Percentiles rank a stretch among this genome's conserved stretches.
These are phyloP conservation scores for Aquanectria penicillioides DNA, from an alignment of 2,329 filamentous ascomycete genomes.

Conservation along the genomic window DNA sequence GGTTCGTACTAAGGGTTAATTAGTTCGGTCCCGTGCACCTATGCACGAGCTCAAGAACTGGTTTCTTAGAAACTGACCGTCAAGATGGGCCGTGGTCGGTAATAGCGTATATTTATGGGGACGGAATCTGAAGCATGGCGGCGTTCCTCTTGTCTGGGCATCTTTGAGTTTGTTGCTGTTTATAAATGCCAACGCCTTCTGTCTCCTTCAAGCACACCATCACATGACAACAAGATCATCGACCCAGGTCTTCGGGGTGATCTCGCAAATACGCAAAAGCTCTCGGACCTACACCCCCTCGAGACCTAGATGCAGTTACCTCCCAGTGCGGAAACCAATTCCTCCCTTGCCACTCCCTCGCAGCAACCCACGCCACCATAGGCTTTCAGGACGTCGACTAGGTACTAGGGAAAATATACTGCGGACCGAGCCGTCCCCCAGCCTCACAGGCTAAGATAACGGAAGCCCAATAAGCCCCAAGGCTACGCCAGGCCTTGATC, in stretches of 20 bases:
- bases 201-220: not conserved
- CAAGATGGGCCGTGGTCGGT: not conserved
- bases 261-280: too few relatives aligned
- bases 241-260: too few relatives aligned
- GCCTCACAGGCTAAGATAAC: slow-evolving; percentile 3
- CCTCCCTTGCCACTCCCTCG: not conserved
- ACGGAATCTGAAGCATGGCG: not conserved
- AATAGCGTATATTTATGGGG: slow-evolving; percentile 4
- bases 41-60: not conserved
- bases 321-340: not conserved
- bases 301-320: too few relatives aligned
- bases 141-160: not conserved
- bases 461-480: slow-evolving; percentile 2
- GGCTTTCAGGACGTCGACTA: too few relatives aligned
- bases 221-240: too few relatives aligned
- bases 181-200: not conserved
- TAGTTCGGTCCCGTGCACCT: not conserved
- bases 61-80: not conserved
- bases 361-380: slow-evolving; percentile 3
- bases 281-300: too few relatives aligned
- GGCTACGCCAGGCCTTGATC: not conserved
- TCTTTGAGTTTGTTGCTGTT: not conserved
- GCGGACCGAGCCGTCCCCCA: slow-evolving; percentile 24
- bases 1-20: too few relatives aligned
- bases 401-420: slow-evolving; percentile 4